Base-by-base conservation (phyloP, 2,329 filamentous ascomycete genomes). In the Hypoxylon rubiginosum region DNA sequence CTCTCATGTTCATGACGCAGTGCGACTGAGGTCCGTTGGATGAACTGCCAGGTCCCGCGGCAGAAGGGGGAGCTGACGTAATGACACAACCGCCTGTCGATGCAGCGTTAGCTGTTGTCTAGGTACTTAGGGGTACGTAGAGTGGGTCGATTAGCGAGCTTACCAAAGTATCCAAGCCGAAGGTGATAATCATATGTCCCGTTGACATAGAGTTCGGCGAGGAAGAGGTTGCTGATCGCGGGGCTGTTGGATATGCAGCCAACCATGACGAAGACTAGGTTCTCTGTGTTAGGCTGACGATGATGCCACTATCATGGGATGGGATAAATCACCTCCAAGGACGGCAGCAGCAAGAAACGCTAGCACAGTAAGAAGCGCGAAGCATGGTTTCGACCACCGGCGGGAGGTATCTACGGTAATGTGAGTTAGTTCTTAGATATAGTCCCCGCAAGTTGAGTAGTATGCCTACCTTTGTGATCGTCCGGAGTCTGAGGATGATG, bases 241-340 rank as follows among this genome's bases (percentile, higher is more conserved):
- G n/a, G n/a, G 39, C 39, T 43, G n/a, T n/a, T 19, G n/a, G 39
- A 43, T n/a, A 43, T n/a, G n/a, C 39, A 43, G 15, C 39, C 39
- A 6, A 43, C 39, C 39, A 43, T 17, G 39, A 43, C 39, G 39
- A 43, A 43, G 9, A 19, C 39, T 43, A 43, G 39, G 13, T 15
- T 19, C n/a, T 43, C 17, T 9, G 9, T 43, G 36, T 41, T n/a
- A 43, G 39, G 19, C 19, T 6, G 39, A 19, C 19, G 39, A 13
- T 10, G 3, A 19, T 8, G 17, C 39, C 2, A 43, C 10, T n/a
- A 10, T 43, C 11, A 36, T n/a, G 39, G 39, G 4, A 19, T 43
- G 6, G n/a, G 1, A 43, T 7, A 17, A 10, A 43, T 43, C 17
- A 43, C 39, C 39, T 43, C 39, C 39, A 10, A 43, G 39, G n/a